phyloP scores from a whole-genome alignment of 1,284 basidiomycete genomes.

The Ceratobasidium theobromae region DNA sequence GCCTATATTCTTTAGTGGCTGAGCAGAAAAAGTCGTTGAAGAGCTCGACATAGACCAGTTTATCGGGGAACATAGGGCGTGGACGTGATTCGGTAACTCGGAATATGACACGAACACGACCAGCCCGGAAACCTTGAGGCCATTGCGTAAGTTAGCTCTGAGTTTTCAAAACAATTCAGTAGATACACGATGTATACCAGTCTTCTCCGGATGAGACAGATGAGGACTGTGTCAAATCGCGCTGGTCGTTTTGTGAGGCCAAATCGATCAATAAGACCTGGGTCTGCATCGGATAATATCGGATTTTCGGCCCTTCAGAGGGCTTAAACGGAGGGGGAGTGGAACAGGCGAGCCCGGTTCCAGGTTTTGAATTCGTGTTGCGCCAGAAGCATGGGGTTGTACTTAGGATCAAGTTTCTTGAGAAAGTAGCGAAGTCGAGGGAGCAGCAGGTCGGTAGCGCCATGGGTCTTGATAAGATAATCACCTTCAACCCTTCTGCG shows the following conservation, averaged over 20 bases:
- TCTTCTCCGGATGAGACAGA: neutral
- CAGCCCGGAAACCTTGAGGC: constrained; percentile 8
- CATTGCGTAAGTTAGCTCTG: too few relatives aligned
- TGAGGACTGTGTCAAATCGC: neutral
- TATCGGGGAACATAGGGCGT: neutral
- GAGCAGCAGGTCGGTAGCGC: neutral
- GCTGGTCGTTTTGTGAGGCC: neutral
- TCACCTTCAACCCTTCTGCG: too few relatives aligned
- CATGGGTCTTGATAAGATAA: neutral
- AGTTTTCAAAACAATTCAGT: too few relatives aligned
- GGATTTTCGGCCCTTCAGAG: neutral
- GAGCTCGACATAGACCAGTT: constrained; percentile 20
- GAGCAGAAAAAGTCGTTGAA: neutral
- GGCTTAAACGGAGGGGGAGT: constrained; percentile 1
- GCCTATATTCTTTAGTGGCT: neutral
- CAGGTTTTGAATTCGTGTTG: constrained; percentile 3
- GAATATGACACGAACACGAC: constrained; percentile 2
- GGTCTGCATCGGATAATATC: neutral
- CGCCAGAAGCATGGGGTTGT: neutral
- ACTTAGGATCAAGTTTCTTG: neutral
- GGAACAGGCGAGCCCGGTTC: neutral
- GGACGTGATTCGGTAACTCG: neutral
- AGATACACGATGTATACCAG: neutral
- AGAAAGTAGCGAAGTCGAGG: neutral
- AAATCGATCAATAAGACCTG: neutral